phyloP scores from a whole-genome alignment of 257 asterid genomes.

The Orobanche coerulescens region DNA sequence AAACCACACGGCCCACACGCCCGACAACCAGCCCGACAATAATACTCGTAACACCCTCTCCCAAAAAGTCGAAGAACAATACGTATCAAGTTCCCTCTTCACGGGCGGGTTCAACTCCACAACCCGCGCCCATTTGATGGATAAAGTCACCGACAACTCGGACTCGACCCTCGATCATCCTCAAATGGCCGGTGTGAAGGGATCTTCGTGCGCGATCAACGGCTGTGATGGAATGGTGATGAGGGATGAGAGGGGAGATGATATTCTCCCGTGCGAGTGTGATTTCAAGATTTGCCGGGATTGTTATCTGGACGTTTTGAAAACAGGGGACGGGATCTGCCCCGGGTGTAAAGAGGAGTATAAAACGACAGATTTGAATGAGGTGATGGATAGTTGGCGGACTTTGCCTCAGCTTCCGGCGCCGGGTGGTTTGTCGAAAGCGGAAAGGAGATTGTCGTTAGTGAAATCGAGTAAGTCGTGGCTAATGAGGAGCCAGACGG shows the following conservation, averaged over 20 bases:
- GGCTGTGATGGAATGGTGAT: slow-evolving; percentile 65
- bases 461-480: slow-evolving; percentile 58
- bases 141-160: slow-evolving; percentile 42
- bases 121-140: slow-evolving; percentile 55
- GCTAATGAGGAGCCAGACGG: slow-evolving; percentile 72
- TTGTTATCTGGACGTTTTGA: slow-evolving; percentile 52
- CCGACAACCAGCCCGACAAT: slow-evolving; percentile 48
- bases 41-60: slow-evolving; percentile 28
- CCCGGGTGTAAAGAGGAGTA: slow-evolving; percentile 75
- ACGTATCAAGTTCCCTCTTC: slow-evolving; percentile 54
- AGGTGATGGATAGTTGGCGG: slow-evolving; percentile 35
- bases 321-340: slow-evolving; percentile 59
- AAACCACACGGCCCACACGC: slow-evolving; percentile 59
- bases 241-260: slow-evolving; percentile 63
- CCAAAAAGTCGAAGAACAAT: slow-evolving; percentile 60
- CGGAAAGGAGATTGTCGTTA: slow-evolving; percentile 63
- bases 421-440: slow-evolving; percentile 40
- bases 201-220: slow-evolving; percentile 51
- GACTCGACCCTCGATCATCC: slow-evolving; percentile 48
- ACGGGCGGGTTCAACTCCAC: slow-evolving; percentile 58
- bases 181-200: slow-evolving; percentile 64
- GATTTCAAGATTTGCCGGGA: slow-evolving; percentile 76
- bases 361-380: slow-evolving; percentile 46
- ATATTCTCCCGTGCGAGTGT: slow-evolving; percentile 64
- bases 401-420: slow-evolving; percentile 49